phyloP scores from a whole-genome alignment of 257 asterid species.

The Gynochthodes officinalis region DNA sequence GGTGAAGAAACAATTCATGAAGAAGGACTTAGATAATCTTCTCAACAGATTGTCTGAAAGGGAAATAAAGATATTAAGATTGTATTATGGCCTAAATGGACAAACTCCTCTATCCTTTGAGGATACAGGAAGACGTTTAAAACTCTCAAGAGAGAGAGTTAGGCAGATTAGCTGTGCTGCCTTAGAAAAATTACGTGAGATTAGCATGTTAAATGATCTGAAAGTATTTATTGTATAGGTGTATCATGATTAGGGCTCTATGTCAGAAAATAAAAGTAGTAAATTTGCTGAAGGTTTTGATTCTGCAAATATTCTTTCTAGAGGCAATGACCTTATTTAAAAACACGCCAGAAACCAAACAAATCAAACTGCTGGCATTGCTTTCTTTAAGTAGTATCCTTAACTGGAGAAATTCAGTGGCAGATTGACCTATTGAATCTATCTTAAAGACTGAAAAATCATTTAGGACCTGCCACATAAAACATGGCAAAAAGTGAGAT shows the following conservation, averaged over 20 bases:
- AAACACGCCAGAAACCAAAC: not conserved
- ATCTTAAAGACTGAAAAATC: not conserved
- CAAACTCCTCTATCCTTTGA: conserved; percentile 48
- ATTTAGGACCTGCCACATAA: not conserved
- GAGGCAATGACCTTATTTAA: not conserved
- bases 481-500: not conserved
- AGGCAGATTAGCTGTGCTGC: conserved; percentile 59
- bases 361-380: not conserved
- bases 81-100: conserved; percentile 56
- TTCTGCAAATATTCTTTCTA: conserved; percentile 10
- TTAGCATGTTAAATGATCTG: conserved; percentile 29
- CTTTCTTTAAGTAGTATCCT: not conserved
- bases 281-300: conserved; percentile 2
- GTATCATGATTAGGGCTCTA: not conserved
- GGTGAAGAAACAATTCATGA: conserved; percentile 45
- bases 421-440: not conserved
- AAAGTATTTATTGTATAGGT: conserved; percentile 35
- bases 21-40: conserved; percentile 40
- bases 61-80: conserved; percentile 43
- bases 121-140: conserved; percentile 49
- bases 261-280: not conserved
- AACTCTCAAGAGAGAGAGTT: conserved; percentile 70
- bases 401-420: not conserved
- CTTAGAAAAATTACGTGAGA: conserved; percentile 39
- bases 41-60: conserved; percentile 43